Base-by-base conservation (phyloP, 805 yeast species). In the Blastobotrys mokoenaii region DNA sequence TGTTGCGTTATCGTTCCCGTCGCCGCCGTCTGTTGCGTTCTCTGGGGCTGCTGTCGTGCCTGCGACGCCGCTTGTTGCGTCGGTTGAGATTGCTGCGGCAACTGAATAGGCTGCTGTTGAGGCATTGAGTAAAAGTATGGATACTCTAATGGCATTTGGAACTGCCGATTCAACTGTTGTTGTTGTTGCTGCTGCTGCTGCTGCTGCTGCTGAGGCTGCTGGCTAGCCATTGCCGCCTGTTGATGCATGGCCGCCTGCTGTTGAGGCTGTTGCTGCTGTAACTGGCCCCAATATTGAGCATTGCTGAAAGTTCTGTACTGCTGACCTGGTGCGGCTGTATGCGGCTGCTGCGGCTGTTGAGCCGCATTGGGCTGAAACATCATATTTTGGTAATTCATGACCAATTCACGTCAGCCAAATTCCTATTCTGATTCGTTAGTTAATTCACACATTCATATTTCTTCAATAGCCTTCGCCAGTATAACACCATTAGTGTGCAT, bases 1-100 rank as follows among this genome's bases (percentile, higher is more conserved):
- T 55, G 51, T n/a, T 37, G 40, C 37, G 48, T 48, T 22, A 33
- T 50, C 35, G 40, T 46, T 46, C 40, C 49, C 48, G 44, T 60
- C 20, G 40, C 47, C 47, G 41, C 49, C 48, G 44, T 60, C 20
- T 49, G 61, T 40, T 47, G 58, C 20, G 38, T 12, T 12, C 14
- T 18, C 20, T 38, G 40, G 15, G 40, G 17, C 18, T 36, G 46
- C 15, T 22, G 39, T 29, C 14, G 20, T 2, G 14, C 25, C 9
- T 15, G 25, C 40, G 42, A 31, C 29, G 27, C 22, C 18, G 39
- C 22, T 32, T 35, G 37, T 18, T 34, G 44, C 7, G 31, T 34
- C 31, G 18, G 20, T 16, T 33, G 44, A 29, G 14, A 32, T 22
- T 31, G 46, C 38, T 14, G 25, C 14, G 38, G 43, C 22, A 35